Evolutionary conservation across 2,329 filamentous ascomycete species (phyloP).

Genomic region (Juglanconis juglandina): DNA sequence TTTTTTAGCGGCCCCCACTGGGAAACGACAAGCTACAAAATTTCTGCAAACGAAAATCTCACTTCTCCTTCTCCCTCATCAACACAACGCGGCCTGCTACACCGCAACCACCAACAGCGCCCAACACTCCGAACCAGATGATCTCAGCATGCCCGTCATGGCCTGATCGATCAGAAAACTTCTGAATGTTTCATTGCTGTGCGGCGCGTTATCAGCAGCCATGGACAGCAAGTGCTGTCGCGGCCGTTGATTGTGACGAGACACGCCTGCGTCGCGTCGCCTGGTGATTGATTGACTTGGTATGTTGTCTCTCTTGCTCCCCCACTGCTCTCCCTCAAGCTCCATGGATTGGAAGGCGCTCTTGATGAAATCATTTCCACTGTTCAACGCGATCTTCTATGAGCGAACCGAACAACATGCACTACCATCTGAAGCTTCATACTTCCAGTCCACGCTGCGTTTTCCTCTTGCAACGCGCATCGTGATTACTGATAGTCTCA

Average conservation of each 20-base stretch:
- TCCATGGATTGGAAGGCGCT: constrained; percentile 27
- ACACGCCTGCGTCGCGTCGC: neutral
- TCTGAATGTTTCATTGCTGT: neutral
- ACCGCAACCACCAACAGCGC: neutral
- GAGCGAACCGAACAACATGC: constrained; percentile 66
- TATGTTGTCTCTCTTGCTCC: neutral
- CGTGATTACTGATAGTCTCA: constrained; percentile 11
- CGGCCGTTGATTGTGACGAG: constrained; percentile 10
- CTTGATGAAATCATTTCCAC: constrained; percentile 57
- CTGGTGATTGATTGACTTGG: neutral
- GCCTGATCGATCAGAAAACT: neutral
- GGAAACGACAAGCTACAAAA: neutral
- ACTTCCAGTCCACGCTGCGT: constrained; percentile 19
- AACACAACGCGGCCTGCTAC: neutral
- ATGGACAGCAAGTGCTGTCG: constrained; percentile 7
- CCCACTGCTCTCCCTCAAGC: neutral
- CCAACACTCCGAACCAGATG: neutral
- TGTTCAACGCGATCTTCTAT: constrained; percentile 55
- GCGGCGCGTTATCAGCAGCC: neutral
- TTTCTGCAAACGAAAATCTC: neutral
- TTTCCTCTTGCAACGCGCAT: neutral
- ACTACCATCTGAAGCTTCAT: constrained; percentile 68
- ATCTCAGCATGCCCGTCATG: neutral
- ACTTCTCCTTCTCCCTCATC: neutral
- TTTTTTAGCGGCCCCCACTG: neutral